Evolutionary conservation across 495 filamentous ascomycete genomes (phyloP).

Genomic region (Xylaria scruposa): DNA sequence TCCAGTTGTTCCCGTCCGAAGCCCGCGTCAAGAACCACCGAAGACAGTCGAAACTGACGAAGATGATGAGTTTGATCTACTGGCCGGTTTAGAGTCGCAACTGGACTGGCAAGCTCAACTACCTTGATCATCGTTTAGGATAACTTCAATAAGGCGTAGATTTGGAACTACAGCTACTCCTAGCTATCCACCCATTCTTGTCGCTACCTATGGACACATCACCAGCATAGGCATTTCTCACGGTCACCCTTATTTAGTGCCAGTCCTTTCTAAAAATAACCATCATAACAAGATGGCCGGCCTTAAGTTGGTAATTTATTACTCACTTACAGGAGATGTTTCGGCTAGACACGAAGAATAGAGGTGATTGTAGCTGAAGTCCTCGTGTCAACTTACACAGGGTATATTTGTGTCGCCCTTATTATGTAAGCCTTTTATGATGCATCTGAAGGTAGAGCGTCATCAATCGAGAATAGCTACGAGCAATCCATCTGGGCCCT

Average conservation of each 20-base stretch:
- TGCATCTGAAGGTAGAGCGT: not conserved
- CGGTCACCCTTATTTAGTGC: not conserved
- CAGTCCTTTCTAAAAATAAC: not conserved
- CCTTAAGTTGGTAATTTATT: not conserved
- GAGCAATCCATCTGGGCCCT: not conserved
- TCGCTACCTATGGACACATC: not conserved
- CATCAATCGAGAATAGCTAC: not conserved
- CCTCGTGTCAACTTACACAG: not conserved
- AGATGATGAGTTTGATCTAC: constrained; percentile 29
- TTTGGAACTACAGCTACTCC: not conserved
- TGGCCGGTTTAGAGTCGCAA: constrained; percentile 37
- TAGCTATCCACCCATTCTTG: not conserved
- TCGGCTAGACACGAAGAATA: not conserved
- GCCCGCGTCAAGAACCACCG: not conserved
- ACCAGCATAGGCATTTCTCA: not conserved
- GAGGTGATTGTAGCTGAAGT: not conserved
- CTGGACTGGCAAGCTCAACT: constrained; percentile 30
- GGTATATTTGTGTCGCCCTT: not conserved
- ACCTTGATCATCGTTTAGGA: not conserved
- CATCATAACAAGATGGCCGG: not conserved
- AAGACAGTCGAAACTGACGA: not conserved
- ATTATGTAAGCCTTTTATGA: not conserved
- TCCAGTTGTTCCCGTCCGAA: not conserved
- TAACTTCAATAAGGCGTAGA: not conserved
- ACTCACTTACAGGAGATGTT: not conserved